phyloP scores from a whole-genome alignment of 2,329 filamentous ascomycete genomes.

The Exophiala bonariae region DNA sequence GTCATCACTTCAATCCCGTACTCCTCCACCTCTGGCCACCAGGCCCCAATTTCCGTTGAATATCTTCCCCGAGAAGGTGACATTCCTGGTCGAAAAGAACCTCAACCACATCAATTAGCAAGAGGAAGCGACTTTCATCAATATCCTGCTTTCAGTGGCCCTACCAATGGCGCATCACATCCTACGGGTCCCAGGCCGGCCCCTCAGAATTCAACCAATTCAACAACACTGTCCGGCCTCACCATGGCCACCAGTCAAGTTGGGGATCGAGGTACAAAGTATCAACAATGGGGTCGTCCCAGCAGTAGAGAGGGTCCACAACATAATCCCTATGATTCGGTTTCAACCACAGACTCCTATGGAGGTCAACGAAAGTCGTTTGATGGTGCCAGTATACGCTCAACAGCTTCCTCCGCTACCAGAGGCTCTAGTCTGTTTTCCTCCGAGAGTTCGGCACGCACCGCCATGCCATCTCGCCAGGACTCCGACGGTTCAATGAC shows the following conservation, averaged over 20 bases:
- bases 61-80: conserved; percentile 70
- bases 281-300: conserved; percentile 73
- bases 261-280: conserved; percentile 67
- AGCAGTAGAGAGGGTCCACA: conserved; percentile 57
- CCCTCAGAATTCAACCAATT: conserved; percentile 40
- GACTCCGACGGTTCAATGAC: conserved; percentile 30
- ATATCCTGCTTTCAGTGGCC: conserved; percentile 72
- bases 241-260: conserved; percentile 72
- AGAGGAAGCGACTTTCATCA: conserved; percentile 85
- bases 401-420: conserved; percentile 59
- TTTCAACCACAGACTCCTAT: conserved; percentile 53
- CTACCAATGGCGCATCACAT: conserved; percentile 55
- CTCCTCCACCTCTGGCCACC: conserved; percentile 68
- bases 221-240: conserved; percentile 41
- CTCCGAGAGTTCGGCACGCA: conserved; percentile 51
- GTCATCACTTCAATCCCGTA: conserved; percentile 88
- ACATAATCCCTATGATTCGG: conserved; percentile 65
- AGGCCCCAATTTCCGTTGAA: conserved; percentile 71
- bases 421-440: conserved; percentile 59
- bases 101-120: conserved; percentile 79
- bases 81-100: conserved; percentile 64
- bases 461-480: conserved; percentile 32
- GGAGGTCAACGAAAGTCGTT: conserved; percentile 58
- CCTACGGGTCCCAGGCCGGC: conserved; percentile 63
- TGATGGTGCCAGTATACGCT: conserved; percentile 67